A percentile compares a stretch with the other conserved stretches of the same genome.
phyloP scores from a whole-genome alignment of 208 protist species.

The Trichomonas vaginalis region DNA sequence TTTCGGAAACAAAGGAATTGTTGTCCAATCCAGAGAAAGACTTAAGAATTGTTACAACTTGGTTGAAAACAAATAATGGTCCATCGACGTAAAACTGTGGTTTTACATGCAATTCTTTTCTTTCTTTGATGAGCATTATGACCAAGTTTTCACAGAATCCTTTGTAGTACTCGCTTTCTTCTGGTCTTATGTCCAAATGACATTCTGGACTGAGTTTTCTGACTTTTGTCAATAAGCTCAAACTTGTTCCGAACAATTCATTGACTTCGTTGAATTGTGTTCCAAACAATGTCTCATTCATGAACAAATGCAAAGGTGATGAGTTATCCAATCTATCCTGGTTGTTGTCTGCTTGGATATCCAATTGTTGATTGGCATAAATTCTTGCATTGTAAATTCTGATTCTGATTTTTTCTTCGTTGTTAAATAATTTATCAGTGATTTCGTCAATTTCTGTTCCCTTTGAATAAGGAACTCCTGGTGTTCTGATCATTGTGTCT shows the following conservation, averaged over 20 bases:
- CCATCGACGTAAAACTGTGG: background rate
- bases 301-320: background rate
- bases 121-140: background rate
- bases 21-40: background rate
- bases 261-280: background rate
- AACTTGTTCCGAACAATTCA: background rate
- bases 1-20: background rate
- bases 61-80: background rate
- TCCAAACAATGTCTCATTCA: background rate
- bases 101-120: background rate
- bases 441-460: background rate
- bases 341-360: background rate
- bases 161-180: background rate
- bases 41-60: background rate
- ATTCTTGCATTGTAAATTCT: background rate
- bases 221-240: background rate
- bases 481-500: background rate
- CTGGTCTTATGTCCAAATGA: background rate
- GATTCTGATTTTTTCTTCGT: background rate
- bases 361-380: background rate
- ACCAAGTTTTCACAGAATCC: background rate
- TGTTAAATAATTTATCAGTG: background rate
- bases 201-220: background rate
- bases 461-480: background rate
- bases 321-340: background rate